Conservation (phyloP, 2,329 filamentous ascomycete species). For the Cladosporium sp. region DNA sequence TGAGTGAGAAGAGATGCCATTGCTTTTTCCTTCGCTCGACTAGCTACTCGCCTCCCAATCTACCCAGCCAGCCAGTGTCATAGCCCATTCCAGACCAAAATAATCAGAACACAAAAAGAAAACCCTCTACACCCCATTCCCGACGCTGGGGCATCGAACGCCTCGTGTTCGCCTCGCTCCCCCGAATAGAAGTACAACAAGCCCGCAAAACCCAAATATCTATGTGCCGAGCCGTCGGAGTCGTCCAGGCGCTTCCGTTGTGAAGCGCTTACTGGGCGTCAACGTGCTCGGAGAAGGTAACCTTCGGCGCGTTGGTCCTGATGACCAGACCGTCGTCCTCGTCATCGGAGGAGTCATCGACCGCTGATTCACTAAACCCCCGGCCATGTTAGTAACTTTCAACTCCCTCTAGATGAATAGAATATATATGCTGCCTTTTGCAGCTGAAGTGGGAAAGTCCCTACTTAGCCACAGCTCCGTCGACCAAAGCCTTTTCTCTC, state of each 20-base stretch:
- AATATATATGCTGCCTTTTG: background rate
- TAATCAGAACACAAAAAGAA: background rate
- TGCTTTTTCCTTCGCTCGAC: no score
- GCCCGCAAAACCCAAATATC: background rate
- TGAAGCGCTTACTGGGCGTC: background rate
- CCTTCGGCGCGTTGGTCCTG: slow-evolving; percentile 1
- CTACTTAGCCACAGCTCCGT: slow-evolving; percentile 3
- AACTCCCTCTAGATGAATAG: background rate
- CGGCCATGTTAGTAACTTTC: slow-evolving; percentile 10
- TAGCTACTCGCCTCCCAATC: no score
- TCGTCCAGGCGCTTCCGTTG: background rate
- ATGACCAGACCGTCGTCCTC: slow-evolving; percentile 13
- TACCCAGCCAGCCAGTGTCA: no score
- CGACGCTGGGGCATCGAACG: background rate
- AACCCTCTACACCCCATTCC: background rate
- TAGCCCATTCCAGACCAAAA: no score
- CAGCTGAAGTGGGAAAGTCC: background rate
- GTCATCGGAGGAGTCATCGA: background rate
- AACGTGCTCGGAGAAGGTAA: slow-evolving; percentile 9
- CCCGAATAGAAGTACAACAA: background rate
- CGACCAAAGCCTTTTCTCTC: background rate
- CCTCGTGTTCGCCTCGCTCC: background rate
- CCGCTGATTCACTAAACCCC: background rate
- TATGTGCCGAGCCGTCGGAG: background rate
- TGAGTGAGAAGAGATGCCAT: no score